Conservation (phyloP, 257 asterid genomes). For the Scutellaria baicalensis region DNA sequence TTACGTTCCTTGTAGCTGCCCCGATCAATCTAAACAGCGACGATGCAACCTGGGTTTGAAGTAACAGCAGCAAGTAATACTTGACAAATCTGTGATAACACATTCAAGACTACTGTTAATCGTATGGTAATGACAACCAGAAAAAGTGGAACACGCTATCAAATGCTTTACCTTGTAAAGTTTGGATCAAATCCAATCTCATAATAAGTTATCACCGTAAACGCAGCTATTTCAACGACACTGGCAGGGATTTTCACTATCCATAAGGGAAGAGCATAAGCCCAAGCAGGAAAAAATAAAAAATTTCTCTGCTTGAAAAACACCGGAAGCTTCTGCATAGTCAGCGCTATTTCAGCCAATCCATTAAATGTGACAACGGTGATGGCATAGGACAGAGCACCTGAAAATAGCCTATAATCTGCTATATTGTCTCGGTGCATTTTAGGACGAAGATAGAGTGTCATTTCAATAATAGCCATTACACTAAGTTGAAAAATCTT, state of each 20-base stretch:
- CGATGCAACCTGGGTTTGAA: constrained; percentile 33
- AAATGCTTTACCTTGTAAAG: constrained; percentile 24
- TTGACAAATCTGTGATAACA: constrained; percentile 30
- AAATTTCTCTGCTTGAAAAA: constrained; percentile 46
- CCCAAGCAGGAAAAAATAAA: constrained; percentile 45
- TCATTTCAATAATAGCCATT: constrained; percentile 27
- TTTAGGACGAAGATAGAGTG: constrained; percentile 30
- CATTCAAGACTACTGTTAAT: not conserved
- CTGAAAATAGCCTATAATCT: constrained; percentile 30
- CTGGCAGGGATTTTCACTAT: constrained; percentile 29
- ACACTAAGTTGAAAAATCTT: constrained; percentile 17
- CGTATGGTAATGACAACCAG: not conserved
- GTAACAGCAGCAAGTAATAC: constrained; percentile 34
- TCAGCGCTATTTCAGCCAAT: constrained; percentile 31
- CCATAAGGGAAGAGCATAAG: constrained; percentile 35
- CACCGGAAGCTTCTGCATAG: constrained; percentile 41
- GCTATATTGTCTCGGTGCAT: constrained; percentile 21
- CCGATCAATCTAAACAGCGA: constrained; percentile 50
- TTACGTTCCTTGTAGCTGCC: constrained; percentile 48
- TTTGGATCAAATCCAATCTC: constrained; percentile 49
- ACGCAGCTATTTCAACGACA: constrained; percentile 24
- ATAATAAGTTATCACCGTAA: constrained; percentile 37
- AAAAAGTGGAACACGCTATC: not conserved
- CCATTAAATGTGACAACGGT: constrained; percentile 31
- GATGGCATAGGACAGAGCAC: constrained; percentile 28